phyloP scores from a whole-genome alignment of 805 yeast genomes.

The Metschnikowia lunata region DNA sequence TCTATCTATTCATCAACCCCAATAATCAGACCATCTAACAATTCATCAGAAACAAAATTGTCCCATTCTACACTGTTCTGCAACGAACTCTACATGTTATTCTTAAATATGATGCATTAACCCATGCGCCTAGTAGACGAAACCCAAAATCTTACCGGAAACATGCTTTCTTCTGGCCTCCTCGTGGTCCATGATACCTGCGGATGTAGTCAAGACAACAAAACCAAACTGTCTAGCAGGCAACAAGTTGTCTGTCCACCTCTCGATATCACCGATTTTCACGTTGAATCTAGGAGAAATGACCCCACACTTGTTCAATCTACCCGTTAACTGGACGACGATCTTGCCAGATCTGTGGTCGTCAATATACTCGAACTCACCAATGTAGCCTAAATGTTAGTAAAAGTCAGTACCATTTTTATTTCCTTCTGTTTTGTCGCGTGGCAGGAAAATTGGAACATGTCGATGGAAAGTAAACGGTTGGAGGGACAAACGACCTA shows the following conservation, averaged over 20 bases:
- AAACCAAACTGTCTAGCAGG: conserved; percentile 99
- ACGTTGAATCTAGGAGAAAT: conserved; percentile 98
- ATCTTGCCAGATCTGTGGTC: conserved; percentile 38
- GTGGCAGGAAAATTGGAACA: conserved; percentile 3
- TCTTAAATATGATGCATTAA: neutral
- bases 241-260: conserved; percentile 96
- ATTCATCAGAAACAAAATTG: too few relatives aligned
- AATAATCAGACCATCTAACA: too few relatives aligned
- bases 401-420: conserved; percentile 1
- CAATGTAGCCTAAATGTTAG: conserved; percentile 30
- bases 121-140: conserved; percentile 65
- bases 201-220: conserved; percentile 97
- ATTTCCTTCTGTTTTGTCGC: neutral
- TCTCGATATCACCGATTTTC: conserved; percentile 91
- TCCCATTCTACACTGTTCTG: too few relatives aligned
- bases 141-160: conserved; percentile 97
- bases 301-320: conserved; percentile 85
- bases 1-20: too few relatives aligned
- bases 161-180: conserved; percentile 99
- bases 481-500: conserved; percentile 33
- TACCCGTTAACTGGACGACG: conserved; percentile 32
- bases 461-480: conserved; percentile 73
- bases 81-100: neutral
- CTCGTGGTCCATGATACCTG: conserved; percentile 99
- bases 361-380: conserved; percentile 34